A percentile compares a stretch with the other conserved stretches of the same genome.
Conservation (phyloP, 139 green algal species). For the Trebouxia sp. region DNA sequence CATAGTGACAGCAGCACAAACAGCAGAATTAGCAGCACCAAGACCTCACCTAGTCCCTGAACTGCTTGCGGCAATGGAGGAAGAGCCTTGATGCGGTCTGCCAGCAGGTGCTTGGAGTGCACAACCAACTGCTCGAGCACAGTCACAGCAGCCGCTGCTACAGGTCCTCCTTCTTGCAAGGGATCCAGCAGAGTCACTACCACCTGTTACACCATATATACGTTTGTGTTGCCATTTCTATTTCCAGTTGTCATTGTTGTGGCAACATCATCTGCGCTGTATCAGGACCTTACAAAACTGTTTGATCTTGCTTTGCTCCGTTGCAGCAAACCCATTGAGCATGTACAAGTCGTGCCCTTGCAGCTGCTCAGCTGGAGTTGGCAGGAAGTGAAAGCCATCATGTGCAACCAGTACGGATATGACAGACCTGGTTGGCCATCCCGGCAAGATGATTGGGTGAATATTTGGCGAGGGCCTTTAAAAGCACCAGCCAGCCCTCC, state of each 20-base stretch:
- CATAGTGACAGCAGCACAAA: background rate
- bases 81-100: constrained; percentile 45
- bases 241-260: too few species aligned
- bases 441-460: constrained; percentile 57
- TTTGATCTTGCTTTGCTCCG: too few species aligned
- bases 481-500: constrained; percentile 49
- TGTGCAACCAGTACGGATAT: background rate
- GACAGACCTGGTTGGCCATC: constrained; percentile 58
- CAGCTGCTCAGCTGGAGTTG: too few species aligned
- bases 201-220: constrained; percentile 46
- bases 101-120: constrained; percentile 8
- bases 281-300: too few species aligned
- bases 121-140: constrained; percentile 56
- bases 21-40: background rate
- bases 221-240: background rate
- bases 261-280: too few species aligned
- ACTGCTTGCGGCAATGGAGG: constrained; percentile 59
- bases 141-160: constrained; percentile 33
- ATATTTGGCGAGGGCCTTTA: constrained; percentile 49
- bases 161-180: constrained; percentile 55
- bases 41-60: constrained; percentile 28
- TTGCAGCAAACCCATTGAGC: too few species aligned
- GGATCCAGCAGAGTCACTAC: constrained; percentile 73
- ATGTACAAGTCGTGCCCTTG: too few species aligned
- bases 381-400: too few species aligned